Conservation (phyloP, 2,329 filamentous ascomycete species). For the Penicillium sp. region DNA sequence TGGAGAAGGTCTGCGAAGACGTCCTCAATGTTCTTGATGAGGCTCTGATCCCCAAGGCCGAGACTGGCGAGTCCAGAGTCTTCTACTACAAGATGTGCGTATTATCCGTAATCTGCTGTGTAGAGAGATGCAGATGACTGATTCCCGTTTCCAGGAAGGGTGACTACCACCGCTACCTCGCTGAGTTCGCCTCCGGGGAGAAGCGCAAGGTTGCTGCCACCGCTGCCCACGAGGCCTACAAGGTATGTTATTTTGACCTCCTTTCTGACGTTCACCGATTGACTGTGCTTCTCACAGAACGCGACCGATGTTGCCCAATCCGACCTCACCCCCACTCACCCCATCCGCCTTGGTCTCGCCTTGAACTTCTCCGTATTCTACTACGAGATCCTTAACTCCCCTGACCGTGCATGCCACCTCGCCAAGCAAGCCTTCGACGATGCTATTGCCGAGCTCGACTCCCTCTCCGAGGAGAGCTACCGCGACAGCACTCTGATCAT, state of each 20-base stretch:
- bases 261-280: background rate
- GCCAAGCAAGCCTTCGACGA: slow-evolving; percentile 99
- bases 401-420: slow-evolving; percentile 94
- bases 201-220: slow-evolving; percentile 94
- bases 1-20: slow-evolving; percentile 98
- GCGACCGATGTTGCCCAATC: slow-evolving; percentile 98
- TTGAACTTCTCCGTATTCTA: slow-evolving; percentile 99
- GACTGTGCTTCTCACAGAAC: slow-evolving; percentile 52
- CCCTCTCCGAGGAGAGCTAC: slow-evolving; percentile 96
- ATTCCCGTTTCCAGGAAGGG: slow-evolving; percentile 82
- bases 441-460: slow-evolving; percentile 97
- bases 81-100: slow-evolving; percentile 99
- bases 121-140: slow-evolving; percentile 58
- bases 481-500: slow-evolving; percentile 99
- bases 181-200: slow-evolving; percentile 92
- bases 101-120: background rate
- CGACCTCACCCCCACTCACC: slow-evolving; percentile 94
- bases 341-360: slow-evolving; percentile 94
- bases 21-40: slow-evolving; percentile 93
- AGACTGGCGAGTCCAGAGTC: slow-evolving; percentile 97
- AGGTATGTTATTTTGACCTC: slow-evolving; percentile 60
- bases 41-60: slow-evolving; percentile 90
- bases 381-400: slow-evolving; percentile 98
- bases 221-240: slow-evolving; percentile 96
- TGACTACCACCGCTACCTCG: slow-evolving; percentile 98